A percentile compares a stretch with the other conserved stretches of the same genome.
phyloP scores from a whole-genome alignment of 495 filamentous ascomycete genomes.

The Tuber borchii region DNA sequence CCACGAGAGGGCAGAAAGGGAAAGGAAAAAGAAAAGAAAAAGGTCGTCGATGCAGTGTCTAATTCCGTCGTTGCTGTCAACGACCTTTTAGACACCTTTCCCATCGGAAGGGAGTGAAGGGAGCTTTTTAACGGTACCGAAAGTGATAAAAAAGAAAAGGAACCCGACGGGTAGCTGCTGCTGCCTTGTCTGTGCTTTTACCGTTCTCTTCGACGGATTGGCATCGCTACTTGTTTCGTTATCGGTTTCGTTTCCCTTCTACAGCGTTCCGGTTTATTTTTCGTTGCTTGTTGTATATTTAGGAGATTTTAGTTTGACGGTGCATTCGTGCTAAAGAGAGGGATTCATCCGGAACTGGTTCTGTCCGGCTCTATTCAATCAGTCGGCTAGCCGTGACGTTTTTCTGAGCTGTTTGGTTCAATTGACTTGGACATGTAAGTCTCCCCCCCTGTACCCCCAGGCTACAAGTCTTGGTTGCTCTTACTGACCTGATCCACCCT shows the following conservation, averaged over 20 bases:
- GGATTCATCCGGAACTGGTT: slow-evolving; percentile 22
- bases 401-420: slow-evolving; percentile 16
- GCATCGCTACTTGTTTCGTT: slow-evolving; percentile 12
- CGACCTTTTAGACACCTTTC: slow-evolving; percentile 3
- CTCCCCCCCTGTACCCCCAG: neutral
- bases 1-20: neutral
- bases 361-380: slow-evolving; percentile 28
- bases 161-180: slow-evolving; percentile 1
- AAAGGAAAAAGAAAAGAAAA: neutral
- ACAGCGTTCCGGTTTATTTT: slow-evolving; percentile 21
- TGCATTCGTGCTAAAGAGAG: neutral
- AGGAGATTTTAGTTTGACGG: neutral
- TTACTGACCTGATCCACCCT: slow-evolving; percentile 21
- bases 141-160: neutral
- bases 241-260: slow-evolving; percentile 21
- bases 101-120: neutral
- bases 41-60: neutral
- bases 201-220: slow-evolving; percentile 6
- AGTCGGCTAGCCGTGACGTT: slow-evolving; percentile 33
- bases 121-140: slow-evolving; percentile 1
- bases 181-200: neutral
- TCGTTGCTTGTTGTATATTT: slow-evolving; percentile 8
- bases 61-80: slow-evolving; percentile 4
- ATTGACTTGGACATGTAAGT: slow-evolving; percentile 39
- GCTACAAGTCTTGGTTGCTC: slow-evolving; percentile 9